phyloP scores from a whole-genome alignment of 2,329 filamentous ascomycete genomes.

The Trichoderma cornu-damae region DNA sequence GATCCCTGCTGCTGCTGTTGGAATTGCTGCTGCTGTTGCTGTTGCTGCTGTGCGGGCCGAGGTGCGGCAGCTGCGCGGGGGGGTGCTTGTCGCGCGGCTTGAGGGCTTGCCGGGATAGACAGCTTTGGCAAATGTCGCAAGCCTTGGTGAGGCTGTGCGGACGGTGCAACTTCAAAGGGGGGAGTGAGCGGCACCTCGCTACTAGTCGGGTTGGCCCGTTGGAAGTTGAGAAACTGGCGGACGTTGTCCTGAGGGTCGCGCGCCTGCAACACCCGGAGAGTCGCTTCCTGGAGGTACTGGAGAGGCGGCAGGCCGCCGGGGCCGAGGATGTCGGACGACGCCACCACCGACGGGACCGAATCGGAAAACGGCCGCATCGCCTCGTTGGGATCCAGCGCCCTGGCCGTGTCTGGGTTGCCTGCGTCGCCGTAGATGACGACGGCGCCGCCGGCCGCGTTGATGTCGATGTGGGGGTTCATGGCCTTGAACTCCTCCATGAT shows the following conservation, averaged over 20 bases:
- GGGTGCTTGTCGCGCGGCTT: conserved; percentile 26
- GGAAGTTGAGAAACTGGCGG: conserved; percentile 82
- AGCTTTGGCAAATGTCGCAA: conserved; percentile 59
- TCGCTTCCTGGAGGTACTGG: conserved; percentile 66
- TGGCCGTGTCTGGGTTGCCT: conserved; percentile 65
- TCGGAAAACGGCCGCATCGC: conserved; percentile 65
- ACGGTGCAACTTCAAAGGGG: conserved; percentile 59
- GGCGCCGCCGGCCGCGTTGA: conserved; percentile 50
- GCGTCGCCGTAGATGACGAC: conserved; percentile 75
- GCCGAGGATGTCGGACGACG: conserved; percentile 85
- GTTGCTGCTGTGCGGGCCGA: conserved; percentile 26
- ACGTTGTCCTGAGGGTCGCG: conserved; percentile 90
- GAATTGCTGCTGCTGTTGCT: conserved; percentile 22
- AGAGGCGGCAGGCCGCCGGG: conserved; percentile 59
- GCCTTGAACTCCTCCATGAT: conserved; percentile 69
- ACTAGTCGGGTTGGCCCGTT: conserved; percentile 50
- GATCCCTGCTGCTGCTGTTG: conserved; percentile 24
- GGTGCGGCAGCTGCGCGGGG: conserved; percentile 29
- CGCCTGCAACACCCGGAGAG: conserved; percentile 61
- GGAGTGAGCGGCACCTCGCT: conserved; percentile 63
- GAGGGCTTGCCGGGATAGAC: conserved; percentile 47
- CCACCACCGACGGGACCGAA: conserved; percentile 73
- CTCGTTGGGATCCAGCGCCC: conserved; percentile 51
- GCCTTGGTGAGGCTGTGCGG: conserved; percentile 46
- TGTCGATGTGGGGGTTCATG: conserved; percentile 63